phyloP scores from a whole-genome alignment of 2,329 filamentous ascomycete genomes.

The Penicillium fuscoglaucum region DNA sequence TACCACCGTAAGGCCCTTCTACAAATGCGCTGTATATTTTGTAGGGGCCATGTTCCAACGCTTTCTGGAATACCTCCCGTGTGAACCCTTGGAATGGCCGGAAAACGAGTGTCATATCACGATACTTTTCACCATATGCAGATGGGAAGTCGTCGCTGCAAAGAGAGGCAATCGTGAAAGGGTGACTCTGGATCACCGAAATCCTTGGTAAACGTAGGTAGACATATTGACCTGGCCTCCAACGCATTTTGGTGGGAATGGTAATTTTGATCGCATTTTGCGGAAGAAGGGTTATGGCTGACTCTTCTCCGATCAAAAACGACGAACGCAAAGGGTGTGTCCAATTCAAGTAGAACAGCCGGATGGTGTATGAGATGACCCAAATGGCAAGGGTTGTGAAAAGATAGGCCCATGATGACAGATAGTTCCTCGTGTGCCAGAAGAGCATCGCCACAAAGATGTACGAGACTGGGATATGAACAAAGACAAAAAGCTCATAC shows the following conservation, averaged over 20 bases:
- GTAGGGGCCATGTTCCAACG: constrained; percentile 81
- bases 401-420: constrained; percentile 87
- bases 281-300: constrained; percentile 81
- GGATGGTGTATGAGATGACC: constrained; percentile 69
- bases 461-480: constrained; percentile 80
- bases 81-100: constrained; percentile 91
- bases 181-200: constrained; percentile 87
- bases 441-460: constrained; percentile 82
- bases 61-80: constrained; percentile 75
- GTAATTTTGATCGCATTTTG: constrained; percentile 96
- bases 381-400: constrained; percentile 79
- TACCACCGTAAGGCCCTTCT: constrained; percentile 92
- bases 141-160: constrained; percentile 93
- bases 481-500: constrained; percentile 80
- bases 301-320: constrained; percentile 83
- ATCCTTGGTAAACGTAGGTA: constrained; percentile 94
- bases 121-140: constrained; percentile 81
- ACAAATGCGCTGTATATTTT: constrained; percentile 91
- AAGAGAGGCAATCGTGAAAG: constrained; percentile 89
- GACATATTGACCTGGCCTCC: constrained; percentile 91
- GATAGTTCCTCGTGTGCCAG: constrained; percentile 93
- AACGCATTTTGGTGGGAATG: constrained; percentile 86
- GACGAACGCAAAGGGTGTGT: constrained; percentile 73
- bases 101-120: constrained; percentile 89
- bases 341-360: constrained; percentile 90